Evolutionary conservation across 176 grass and related monocot species (phyloP).

Genomic region (Zea mays): DNA sequence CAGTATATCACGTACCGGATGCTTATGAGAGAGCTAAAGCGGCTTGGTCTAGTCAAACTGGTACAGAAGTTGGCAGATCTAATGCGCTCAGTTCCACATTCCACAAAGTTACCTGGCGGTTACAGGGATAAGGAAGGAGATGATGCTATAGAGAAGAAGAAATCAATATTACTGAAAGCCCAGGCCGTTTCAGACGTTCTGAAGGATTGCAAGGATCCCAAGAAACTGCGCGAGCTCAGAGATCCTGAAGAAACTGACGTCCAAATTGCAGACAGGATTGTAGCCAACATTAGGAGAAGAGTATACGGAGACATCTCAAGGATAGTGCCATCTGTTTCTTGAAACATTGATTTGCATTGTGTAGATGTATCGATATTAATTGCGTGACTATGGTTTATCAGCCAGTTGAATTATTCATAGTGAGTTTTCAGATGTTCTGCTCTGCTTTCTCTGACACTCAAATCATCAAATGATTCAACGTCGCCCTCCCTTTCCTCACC

Average conservation of each 20-base stretch:
- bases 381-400: background rate
- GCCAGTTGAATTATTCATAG: background rate
- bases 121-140: conserved; percentile 60
- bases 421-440: background rate
- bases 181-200: conserved; percentile 60
- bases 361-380: conserved; percentile 3
- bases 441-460: background rate
- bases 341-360: conserved; percentile 2
- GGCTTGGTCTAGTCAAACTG: conserved; percentile 49
- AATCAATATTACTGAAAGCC: conserved; percentile 69
- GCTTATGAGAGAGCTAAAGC: conserved; percentile 69
- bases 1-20: conserved; percentile 81
- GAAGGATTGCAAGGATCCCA: conserved; percentile 54
- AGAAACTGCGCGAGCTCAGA: conserved; percentile 37
- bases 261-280: conserved; percentile 56
- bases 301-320: conserved; percentile 36
- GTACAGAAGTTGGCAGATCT: conserved; percentile 50
- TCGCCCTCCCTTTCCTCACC: background rate
- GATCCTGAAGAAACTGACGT: conserved; percentile 56
- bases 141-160: conserved; percentile 46
- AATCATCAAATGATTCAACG: background rate
- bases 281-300: conserved; percentile 64
- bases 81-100: conserved; percentile 72
- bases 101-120: conserved; percentile 70
- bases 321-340: conserved; percentile 8